These are phyloP conservation scores for Tephrocybe sp. DNA, from an alignment of 768 basidiomycete genomes.

Conservation along the genomic window DNA sequence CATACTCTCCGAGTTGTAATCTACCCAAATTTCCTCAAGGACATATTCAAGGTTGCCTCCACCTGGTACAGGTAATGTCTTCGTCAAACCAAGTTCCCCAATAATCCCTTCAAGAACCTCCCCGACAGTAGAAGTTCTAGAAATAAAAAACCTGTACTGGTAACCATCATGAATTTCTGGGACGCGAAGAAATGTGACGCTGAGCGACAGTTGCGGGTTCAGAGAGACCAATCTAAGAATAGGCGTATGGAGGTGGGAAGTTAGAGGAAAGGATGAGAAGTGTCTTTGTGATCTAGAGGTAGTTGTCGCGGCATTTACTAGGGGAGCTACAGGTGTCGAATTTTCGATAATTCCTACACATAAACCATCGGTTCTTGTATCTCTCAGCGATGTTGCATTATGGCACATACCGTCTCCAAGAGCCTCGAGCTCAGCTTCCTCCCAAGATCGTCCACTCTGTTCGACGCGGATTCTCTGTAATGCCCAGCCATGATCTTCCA, in stretches of 20 bases:
- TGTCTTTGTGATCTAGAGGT: conserved; percentile 39
- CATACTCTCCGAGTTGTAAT: conserved; percentile 56
- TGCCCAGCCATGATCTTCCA: conserved; percentile 63
- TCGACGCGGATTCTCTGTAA: conserved; percentile 64
- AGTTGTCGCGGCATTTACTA: conserved; percentile 42
- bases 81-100: conserved; percentile 70
- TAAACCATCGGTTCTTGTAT: neutral
- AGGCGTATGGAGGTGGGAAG: conserved; percentile 65
- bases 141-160: conserved; percentile 62
- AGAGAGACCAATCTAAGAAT: conserved; percentile 69
- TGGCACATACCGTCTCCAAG: conserved; percentile 55
- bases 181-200: conserved; percentile 59
- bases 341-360: conserved; percentile 48
- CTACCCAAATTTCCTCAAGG: conserved; percentile 64
- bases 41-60: conserved; percentile 70
- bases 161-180: conserved; percentile 79
- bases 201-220: conserved; percentile 54
- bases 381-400: too few species aligned
- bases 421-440: conserved; percentile 63
- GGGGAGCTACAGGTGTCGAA: conserved; percentile 45
- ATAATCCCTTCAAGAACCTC: conserved; percentile 50
- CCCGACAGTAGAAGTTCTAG: conserved; percentile 51
- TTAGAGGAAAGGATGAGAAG: conserved; percentile 70
- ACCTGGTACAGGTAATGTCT: conserved; percentile 61
- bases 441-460: conserved; percentile 61